Evolutionary conservation across 2,329 filamentous ascomycete species (phyloP), one percentile per base, ranked within the genome.

Genomic region (Fusarium siculi): DNA sequence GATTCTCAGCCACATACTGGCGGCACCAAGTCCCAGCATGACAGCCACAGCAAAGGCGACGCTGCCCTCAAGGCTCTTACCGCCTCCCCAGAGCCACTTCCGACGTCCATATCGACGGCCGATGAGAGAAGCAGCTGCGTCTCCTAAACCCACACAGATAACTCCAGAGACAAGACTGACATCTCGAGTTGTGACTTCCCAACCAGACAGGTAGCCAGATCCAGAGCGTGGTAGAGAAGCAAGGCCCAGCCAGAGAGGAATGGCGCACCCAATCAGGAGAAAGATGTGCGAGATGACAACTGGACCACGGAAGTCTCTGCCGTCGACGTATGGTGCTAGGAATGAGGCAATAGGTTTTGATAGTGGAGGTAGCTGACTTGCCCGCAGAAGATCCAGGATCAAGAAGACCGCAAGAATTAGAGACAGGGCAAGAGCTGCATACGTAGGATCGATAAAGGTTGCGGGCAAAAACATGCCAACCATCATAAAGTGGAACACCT

Each of bases 401-500:
- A 98, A 85, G 79, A 99, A 99, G 58, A 97, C 87, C 8, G 93
- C 91, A 40, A 99, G 88, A 32, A 95, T 90, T 37, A 98, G 84
- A 1, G 88, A 87, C n/a, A 98, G 86, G 0, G 95, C 94, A 18
- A 99, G 85, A 3, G 93, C 90, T 55, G 92, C 91, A 81, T 94
- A 98, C 44, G 92, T 87, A 2, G 96, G 96, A 80, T 99, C 96
- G 72, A 98, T 84, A 79, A 91, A 98, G 5, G 92, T 93, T 3
- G 93, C 91, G 0, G 96, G 95, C 4, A 98, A 87, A 63, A 99
- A 92, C 94, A 99, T 98, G 63, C 91, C 91, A 12, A 98, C 96
- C 93, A 98, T 98, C 88, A 96, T 97, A 75, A 97, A 97, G 81
- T 99, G 96, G 81, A 99, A 99, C 30, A 98, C 93, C 82, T 99